Base-by-base conservation (phyloP, 495 filamentous ascomycete species). In the Hypomontagnella submonticulosa region DNA sequence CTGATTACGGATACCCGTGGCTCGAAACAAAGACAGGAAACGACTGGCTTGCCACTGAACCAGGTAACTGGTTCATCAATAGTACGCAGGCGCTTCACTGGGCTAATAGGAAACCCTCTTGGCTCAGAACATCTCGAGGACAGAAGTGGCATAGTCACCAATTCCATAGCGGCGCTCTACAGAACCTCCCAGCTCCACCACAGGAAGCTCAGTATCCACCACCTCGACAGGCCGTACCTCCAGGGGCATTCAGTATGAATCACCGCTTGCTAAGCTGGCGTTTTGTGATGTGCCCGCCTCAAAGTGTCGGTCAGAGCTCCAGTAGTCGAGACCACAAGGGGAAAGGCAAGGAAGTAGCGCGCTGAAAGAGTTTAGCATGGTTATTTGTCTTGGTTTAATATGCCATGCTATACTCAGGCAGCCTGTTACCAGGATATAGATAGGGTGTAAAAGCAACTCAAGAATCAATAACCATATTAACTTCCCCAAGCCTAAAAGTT, bases 21-120 rank as follows among this genome's bases (percentile, higher is more conserved):
- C 63, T 67, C 6, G 57, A 67, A 19, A 61, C 44, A 0, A 15
- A 48, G 33, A 15, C 13, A 16, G 63, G 63, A 16, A 34, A 57
- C 11, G 2, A 44, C 4, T 67, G 63, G 63, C 63, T 67, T 27
- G 4, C 7, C 33, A 57, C 16, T 1, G 1, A 4, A 8, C 15
- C 7, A 9, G 57, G 43, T 2, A 20, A 8, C 8, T 4, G 4
- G 11, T 67, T 67, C 18, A 44, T 57, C 16, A 9, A n/a, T 1
- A 67, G 57, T 41, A 13, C 13, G 4, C 51, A 61, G 19, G 50
- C 63, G 8, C 9, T 61, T 1, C 57, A 52, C 12, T 67, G 63
- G 63, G 44, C 40, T 2, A 61, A 61, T n/a, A 61, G 37, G 3
- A 32, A 50, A 27, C 36, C 56, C 8, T 57, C 57, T 2, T 67